Evolutionary conservation across 805 yeast species (phyloP).

Genomic region (Kluyveromyces siamensis): DNA sequence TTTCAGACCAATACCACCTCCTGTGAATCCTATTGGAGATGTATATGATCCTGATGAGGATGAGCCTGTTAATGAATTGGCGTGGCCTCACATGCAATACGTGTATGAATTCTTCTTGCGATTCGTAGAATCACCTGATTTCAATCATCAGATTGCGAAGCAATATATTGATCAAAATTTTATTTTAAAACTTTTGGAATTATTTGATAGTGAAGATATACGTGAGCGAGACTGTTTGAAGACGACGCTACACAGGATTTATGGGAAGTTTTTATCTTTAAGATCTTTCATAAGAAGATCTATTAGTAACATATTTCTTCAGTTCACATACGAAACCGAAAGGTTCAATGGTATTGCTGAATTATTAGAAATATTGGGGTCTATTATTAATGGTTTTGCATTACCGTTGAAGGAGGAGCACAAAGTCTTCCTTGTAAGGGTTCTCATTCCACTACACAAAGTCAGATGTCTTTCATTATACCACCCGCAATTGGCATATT

Average conservation of each 20-base stretch:
- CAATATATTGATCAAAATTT: slow-evolving; percentile 90
- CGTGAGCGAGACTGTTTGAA: slow-evolving; percentile 92
- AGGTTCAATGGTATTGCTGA: slow-evolving; percentile 95
- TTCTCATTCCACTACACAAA: slow-evolving; percentile 86
- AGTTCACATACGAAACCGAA: slow-evolving; percentile 90
- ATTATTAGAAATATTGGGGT: slow-evolving; percentile 86
- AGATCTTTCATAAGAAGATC: slow-evolving; percentile 88
- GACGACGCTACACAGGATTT: slow-evolving; percentile 90
- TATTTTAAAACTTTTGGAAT: slow-evolving; percentile 68
- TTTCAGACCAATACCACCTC: slow-evolving; percentile 96
- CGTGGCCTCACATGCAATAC: slow-evolving; percentile 98
- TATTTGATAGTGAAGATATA: slow-evolving; percentile 94
- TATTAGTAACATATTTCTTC: slow-evolving; percentile 85
- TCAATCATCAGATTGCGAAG: slow-evolving; percentile 86
- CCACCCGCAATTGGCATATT: slow-evolving; percentile 95
- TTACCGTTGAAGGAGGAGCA: slow-evolving; percentile 95
- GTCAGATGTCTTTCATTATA: slow-evolving; percentile 80
- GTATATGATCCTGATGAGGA: slow-evolving; percentile 97
- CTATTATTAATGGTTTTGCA: slow-evolving; percentile 96
- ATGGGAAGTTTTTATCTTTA: slow-evolving; percentile 86
- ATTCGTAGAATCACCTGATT: slow-evolving; percentile 90
- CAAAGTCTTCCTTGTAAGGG: slow-evolving; percentile 78
- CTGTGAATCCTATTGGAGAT: slow-evolving; percentile 95
- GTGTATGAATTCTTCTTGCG: slow-evolving; percentile 90
- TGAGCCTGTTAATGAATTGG: slow-evolving; percentile 91